Evolutionary conservation across 2,329 filamentous ascomycete genomes (phyloP), one percentile per base, ranked within the genome.

Genomic region (Neopestalotiopsis clavispora): DNA sequence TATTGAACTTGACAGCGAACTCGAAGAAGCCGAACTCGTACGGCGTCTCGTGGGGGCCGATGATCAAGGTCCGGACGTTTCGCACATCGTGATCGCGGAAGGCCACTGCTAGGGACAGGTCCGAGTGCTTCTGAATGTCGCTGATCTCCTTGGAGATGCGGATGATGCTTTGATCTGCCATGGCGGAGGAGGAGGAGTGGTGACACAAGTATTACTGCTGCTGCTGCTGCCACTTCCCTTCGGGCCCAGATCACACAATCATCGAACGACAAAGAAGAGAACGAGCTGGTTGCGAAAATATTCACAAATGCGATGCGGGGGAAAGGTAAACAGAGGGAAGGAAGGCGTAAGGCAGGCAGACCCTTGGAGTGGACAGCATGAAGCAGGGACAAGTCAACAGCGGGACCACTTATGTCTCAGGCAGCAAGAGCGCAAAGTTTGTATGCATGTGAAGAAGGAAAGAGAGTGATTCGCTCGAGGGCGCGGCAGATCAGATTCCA

Each of bases 1-100:
- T 91, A 67, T 90, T 88, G 75, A 97, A 95, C 74, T 89, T 92
- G 75, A 97, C 89, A 0, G 85, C 79, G 77, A 97, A 97, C 92
- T 98, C 94, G 78, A 97, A 98, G 82, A 98, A 98, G 3, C 96
- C 96, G 77, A 97, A 98, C 80, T 98, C 95, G 80, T 99, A 99
- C 0, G 95, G 95, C 0, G 95, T 97, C 74, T 96, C 95, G 72
- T 95, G 94, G 30, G 96, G 95, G 0, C 96, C 96, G 73, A 98
- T 90, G 75, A 98, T 95, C 72, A 98, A 81, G 63, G 95, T 94
- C 78, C 90, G 92, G 64, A 98, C 91, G 78, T 94, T 92, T 67
- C 95, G 92, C 70, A 98, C 93, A 80, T 99, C 94, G 74, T 90
- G 87, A 80, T 98, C 96, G 65, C 92, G 88, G 78, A 93, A 97